Percentiles rank a stretch among this genome's conserved stretches.
Conservation (phyloP, 768 basidiomycete species). For the Boletellus ananiceps region DNA sequence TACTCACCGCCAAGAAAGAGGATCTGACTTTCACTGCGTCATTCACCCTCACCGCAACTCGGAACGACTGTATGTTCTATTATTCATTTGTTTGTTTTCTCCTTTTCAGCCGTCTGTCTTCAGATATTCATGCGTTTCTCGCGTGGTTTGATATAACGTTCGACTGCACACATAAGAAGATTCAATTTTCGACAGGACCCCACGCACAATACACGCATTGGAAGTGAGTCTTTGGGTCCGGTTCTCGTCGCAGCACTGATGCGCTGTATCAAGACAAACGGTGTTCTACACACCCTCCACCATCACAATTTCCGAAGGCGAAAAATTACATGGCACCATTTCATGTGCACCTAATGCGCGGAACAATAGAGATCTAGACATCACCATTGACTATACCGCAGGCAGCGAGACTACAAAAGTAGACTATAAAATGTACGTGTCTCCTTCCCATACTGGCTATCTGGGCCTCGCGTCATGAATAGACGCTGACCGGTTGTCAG, state of each 20-base stretch:
- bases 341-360: conserved; percentile 83
- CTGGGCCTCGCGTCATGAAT: conserved; percentile 6
- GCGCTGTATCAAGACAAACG: conserved; percentile 63
- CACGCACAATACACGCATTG: conserved; percentile 96
- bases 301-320: conserved; percentile 61
- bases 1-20: conserved; percentile 90
- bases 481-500: conserved; percentile 68
- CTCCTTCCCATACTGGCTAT: conserved; percentile 19
- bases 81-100: neutral
- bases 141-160: conserved; percentile 99
- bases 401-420: conserved; percentile 33
- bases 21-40: conserved; percentile 82
- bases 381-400: conserved; percentile 68
- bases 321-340: conserved; percentile 68
- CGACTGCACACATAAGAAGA: conserved; percentile 92
- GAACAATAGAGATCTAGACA: conserved; percentile 96
- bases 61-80: conserved; percentile 80
- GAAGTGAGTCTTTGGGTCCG: conserved; percentile 60
- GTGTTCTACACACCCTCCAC: conserved; percentile 94
- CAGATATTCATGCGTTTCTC: conserved; percentile 95
- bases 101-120: conserved; percentile 1
- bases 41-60: conserved; percentile 75
- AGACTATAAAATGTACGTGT: conserved; percentile 84
- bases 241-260: conserved; percentile 2
- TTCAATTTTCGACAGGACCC: conserved; percentile 95